Percentiles rank a stretch among this genome's conserved stretches.
Evolutionary conservation across 139 green algal genomes (phyloP).

Genomic region (Monoraphidium neglectum): DNA sequence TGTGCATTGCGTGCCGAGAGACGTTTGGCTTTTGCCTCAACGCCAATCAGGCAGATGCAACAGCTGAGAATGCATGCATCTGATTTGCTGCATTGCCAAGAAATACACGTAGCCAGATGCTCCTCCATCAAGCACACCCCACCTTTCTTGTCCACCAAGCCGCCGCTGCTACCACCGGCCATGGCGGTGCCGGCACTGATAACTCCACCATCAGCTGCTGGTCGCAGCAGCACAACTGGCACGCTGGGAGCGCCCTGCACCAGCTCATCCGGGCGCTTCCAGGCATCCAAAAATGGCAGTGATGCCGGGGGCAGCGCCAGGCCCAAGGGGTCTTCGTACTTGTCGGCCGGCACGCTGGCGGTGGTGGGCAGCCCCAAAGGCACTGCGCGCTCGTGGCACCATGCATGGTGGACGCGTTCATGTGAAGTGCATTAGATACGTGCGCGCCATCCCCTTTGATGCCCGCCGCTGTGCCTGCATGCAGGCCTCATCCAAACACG

Average conservation of each 20-base stretch:
- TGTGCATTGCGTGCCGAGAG: too few relatives aligned
- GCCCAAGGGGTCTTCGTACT: conserved; percentile 61
- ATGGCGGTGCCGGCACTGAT: not conserved
- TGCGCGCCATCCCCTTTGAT: too few relatives aligned
- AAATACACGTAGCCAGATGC: not conserved
- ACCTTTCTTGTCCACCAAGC: not conserved
- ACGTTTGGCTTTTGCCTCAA: too few relatives aligned
- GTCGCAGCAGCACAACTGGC: conserved; percentile 43
- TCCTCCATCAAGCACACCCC: not conserved
- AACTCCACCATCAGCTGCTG: conserved; percentile 1
- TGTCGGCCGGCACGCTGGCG: conserved; percentile 35
- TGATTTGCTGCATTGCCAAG: too few relatives aligned
- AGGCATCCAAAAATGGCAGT: conserved; percentile 58
- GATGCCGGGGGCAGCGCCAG: conserved; percentile 45
- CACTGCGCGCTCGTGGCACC: too few relatives aligned
- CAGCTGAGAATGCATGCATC: too few relatives aligned
- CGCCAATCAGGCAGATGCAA: too few relatives aligned
- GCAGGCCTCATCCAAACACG: too few relatives aligned
- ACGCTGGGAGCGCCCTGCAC: conserved; percentile 50
- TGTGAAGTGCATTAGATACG: too few relatives aligned
- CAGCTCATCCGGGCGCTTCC: conserved; percentile 75
- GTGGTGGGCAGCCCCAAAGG: too few relatives aligned
- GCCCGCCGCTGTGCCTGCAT: too few relatives aligned
- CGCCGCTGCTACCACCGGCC: not conserved
- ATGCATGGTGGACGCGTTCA: too few relatives aligned